These are phyloP conservation scores for Truncatella angustata DNA, from an alignment of 2,329 filamentous ascomycete genomes.

Conservation along the genomic window DNA sequence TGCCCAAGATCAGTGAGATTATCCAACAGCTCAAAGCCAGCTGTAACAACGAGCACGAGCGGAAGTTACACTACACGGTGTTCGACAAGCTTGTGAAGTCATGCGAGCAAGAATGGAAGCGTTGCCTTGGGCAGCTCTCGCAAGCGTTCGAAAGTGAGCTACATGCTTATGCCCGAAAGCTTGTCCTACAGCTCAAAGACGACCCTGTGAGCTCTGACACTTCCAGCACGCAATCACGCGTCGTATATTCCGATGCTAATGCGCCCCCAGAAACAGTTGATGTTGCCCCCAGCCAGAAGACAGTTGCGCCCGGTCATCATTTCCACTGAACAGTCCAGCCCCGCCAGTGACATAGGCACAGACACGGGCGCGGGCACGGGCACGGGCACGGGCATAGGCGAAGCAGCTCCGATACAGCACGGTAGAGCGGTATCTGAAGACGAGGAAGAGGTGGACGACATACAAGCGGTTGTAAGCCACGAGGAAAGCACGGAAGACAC, in stretches of 20 bases:
- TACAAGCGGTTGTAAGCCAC: background rate
- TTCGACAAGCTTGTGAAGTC: background rate
- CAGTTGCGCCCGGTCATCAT: background rate
- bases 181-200: constrained; percentile 1
- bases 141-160: background rate
- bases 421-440: background rate
- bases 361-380: too few species aligned
- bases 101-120: background rate
- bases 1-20: background rate
- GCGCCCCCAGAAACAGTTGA: too few species aligned
- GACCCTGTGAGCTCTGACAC: constrained; percentile 5
- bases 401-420: too few species aligned
- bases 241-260: too few species aligned
- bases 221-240: too few species aligned
- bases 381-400: too few species aligned
- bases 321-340: too few species aligned
- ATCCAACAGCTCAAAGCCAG: background rate
- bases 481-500: background rate
- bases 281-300: too few species aligned
- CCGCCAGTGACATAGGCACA: too few species aligned
- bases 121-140: background rate
- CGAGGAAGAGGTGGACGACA: background rate
- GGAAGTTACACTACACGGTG: background rate
- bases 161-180: background rate
- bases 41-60: background rate